Evolutionary conservation across 805 yeast species (phyloP).

Genomic region (Hanseniaspora hatyaiensis): DNA sequence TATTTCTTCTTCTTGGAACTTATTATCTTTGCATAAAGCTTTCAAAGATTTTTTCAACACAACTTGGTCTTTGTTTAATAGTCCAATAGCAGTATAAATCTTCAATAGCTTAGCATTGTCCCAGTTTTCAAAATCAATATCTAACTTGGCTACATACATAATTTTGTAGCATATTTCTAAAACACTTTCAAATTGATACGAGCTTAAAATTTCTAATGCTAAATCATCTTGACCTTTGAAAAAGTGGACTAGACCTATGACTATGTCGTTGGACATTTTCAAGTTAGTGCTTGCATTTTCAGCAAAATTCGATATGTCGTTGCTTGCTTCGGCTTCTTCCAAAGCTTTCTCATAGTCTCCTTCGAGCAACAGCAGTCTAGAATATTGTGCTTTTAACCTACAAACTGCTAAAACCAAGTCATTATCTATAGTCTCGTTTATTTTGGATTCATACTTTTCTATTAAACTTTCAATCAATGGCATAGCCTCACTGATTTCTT

Average conservation of each 20-base stretch:
- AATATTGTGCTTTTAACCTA: conserved; percentile 52
- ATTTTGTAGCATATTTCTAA: conserved; percentile 68
- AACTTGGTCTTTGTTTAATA: conserved; percentile 45
- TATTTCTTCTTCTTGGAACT: conserved; percentile 41
- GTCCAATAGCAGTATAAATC: conserved; percentile 37
- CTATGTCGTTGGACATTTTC: conserved; percentile 50
- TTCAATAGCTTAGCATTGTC: conserved; percentile 6
- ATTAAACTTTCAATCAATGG: conserved; percentile 39
- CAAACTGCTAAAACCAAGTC: conserved; percentile 41
- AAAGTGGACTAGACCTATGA: conserved; percentile 61
- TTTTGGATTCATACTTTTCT: conserved; percentile 39
- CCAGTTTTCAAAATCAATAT: conserved; percentile 20
- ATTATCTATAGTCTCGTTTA: conserved; percentile 45
- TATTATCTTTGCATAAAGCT: conserved; percentile 52
- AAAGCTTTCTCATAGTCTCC: conserved; percentile 47
- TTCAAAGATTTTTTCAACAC: conserved; percentile 40
- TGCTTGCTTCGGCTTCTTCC: conserved; percentile 46
- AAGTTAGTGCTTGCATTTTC: conserved; percentile 26
- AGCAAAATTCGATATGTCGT: conserved; percentile 36
- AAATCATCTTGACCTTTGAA: conserved; percentile 51
- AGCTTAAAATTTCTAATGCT: conserved; percentile 55
- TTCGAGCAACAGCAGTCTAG: conserved; percentile 58
- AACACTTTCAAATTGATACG: conserved; percentile 45
- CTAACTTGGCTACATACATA: conserved; percentile 59
- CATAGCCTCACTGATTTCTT: conserved; percentile 46